Base-by-base conservation (phyloP, 2,329 filamentous ascomycete species). In the Onygenales sp. region DNA sequence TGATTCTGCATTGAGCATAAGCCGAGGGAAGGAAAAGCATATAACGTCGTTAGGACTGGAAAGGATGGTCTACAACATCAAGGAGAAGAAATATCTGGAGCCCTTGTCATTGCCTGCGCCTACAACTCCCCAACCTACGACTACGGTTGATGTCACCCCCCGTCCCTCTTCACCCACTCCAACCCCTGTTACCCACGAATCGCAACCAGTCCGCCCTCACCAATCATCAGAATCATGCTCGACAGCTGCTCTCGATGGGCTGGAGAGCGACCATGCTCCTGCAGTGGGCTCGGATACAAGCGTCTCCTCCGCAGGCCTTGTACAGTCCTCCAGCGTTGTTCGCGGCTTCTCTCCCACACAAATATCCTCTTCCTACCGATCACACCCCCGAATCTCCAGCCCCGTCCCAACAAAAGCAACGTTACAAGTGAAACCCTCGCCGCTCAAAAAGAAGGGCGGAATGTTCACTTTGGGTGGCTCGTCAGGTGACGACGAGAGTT, bases 21-120 rank as follows among this genome's bases (percentile, higher is more conserved):
- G 85, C 65, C 82, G 86, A 58, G 85, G 84, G 59, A 83, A 78
- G 53, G 87, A 93, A 67, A 86, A 88, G 64, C 91, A 95, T 72
- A 92, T 96, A 61, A 94, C 90, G n/a, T 89, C 92, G 6, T 81
- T 88, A 64, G 88, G 93, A 62, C 79, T 97, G 33, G 89, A 95
- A 71, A 94, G 94, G 74, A 94, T 97, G 81, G 88, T 96, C 42
- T 83, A 87, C 53, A 89, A 86, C 40, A 96, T 96, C 66, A 88
- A 94, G 70, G 86, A 93, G 70, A 89, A 88, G 71, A 83, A 84
- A 69, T 79, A 79, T 45, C 76, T 92, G 21, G 76, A 81, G 63
- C 80, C 36, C 39, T 55, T 43, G 32, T 51, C 42, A 31, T 82
- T 39, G 72, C 78, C 48, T 68, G 75, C 32, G 49, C 69, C 70